A percentile compares a stretch with the other conserved stretches of the same genome.
Evolutionary conservation across 257 asterid genomes (phyloP).

Genomic region (Lithospermum erythrorhizon): DNA sequence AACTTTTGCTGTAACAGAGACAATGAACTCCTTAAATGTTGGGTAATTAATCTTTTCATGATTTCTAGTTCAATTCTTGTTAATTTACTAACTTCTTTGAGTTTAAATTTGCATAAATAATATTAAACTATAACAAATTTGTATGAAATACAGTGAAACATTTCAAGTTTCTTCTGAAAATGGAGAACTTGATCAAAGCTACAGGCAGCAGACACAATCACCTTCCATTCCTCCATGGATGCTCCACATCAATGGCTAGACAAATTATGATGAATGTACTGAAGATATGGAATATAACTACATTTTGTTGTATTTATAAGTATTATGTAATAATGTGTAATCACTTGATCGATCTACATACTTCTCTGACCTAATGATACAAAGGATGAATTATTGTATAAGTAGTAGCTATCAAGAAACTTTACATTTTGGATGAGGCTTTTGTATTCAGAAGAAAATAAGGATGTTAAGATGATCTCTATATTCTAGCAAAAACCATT

Average conservation of each 20-base stretch:
- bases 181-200: constrained; percentile 31
- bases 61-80: neutral
- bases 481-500: too few relatives aligned
- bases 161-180: constrained; percentile 21
- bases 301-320: neutral
- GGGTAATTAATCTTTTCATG: constrained; percentile 24
- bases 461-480: neutral
- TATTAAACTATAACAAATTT: neutral
- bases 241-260: constrained; percentile 19
- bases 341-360: neutral
- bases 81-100: too few relatives aligned
- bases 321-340: neutral
- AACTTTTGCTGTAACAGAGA: constrained; percentile 21
- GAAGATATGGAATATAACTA: neutral
- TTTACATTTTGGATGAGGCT: too few relatives aligned
- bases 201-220: constrained; percentile 24
- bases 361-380: neutral
- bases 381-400: neutral
- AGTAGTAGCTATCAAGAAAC: too few relatives aligned
- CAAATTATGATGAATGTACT: neutral
- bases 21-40: constrained; percentile 28
- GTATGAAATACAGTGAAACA: constrained; percentile 25
- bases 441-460: neutral
- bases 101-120: too few relatives aligned
- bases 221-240: constrained; percentile 31